Evolutionary conservation across 345 rosid genomes (phyloP).

Genomic region (Eucalyptus brandiana): DNA sequence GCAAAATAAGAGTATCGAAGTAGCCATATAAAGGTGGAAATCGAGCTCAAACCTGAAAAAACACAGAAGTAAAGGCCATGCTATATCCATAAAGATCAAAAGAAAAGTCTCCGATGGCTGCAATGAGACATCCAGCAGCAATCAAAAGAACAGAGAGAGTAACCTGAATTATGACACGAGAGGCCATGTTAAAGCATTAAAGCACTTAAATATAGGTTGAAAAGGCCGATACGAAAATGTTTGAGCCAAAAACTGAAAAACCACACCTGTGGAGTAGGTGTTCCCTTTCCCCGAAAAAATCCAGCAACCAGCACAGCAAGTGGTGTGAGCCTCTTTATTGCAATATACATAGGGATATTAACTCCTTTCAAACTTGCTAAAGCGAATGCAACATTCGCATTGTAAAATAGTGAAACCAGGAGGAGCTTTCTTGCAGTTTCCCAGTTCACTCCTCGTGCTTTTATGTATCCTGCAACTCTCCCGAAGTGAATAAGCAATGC

Average conservation of each 20-base stretch:
- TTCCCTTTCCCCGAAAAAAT: constrained; percentile 56
- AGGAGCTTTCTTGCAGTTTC: constrained; percentile 69
- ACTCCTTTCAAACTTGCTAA: constrained; percentile 98
- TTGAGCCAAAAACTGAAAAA: neutral
- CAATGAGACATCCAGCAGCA: constrained; percentile 82
- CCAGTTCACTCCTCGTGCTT: constrained; percentile 46
- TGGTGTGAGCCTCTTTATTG: constrained; percentile 93
- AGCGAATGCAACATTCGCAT: constrained; percentile 96
- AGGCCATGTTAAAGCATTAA: neutral
- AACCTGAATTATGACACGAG: constrained; percentile 43
- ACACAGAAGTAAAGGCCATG: constrained; percentile 91
- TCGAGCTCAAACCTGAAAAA: constrained; percentile 51
- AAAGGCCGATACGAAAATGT: neutral
- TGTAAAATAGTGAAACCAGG: constrained; percentile 80
- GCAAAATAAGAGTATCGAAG: neutral
- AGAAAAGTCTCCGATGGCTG: constrained; percentile 93
- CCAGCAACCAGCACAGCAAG: constrained; percentile 82
- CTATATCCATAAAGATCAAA: constrained; percentile 79
- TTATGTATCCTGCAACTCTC: constrained; percentile 52
- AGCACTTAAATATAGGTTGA: neutral
- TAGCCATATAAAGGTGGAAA: neutral
- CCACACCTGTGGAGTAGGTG: constrained; percentile 69
- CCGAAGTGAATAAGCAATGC: constrained; percentile 75
- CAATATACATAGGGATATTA: constrained; percentile 97
- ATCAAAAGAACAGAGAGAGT: constrained; percentile 70